These are phyloP conservation scores for Paecilomyces sp. DNA, from an alignment of 2,329 filamentous ascomycete genomes.

Conservation along the genomic window DNA sequence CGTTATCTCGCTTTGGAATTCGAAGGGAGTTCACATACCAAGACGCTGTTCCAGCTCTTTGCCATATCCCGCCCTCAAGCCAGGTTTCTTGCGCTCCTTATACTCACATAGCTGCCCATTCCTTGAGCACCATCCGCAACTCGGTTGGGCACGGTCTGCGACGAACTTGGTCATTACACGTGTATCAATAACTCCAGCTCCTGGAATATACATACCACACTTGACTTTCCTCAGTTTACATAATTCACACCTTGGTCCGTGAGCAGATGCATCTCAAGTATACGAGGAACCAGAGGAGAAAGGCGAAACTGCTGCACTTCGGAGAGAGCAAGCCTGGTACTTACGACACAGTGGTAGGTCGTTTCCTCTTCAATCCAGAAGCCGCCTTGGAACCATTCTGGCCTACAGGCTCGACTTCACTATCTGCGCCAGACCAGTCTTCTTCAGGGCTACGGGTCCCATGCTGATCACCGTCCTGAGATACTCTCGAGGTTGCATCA, in stretches of 20 bases:
- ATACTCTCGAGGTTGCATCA: slow-evolving; percentile 14
- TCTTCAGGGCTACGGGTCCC: slow-evolving; percentile 25
- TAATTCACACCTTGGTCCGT: slow-evolving; percentile 32
- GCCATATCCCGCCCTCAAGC: slow-evolving; percentile 59
- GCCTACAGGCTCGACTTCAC: slow-evolving; percentile 21
- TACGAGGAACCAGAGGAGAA: background rate
- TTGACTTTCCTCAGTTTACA: slow-evolving; percentile 41
- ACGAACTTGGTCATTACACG: slow-evolving; percentile 3
- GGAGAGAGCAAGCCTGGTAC: slow-evolving; percentile 11
- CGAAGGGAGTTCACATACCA: slow-evolving; percentile 17
- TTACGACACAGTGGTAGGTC: slow-evolving; percentile 32
- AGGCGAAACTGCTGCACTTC: background rate
- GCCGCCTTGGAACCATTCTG: slow-evolving; percentile 20
- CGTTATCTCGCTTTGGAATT: background rate
- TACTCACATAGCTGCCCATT: slow-evolving; percentile 63
- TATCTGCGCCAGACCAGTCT: slow-evolving; percentile 27
- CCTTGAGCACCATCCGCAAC: slow-evolving; percentile 65
- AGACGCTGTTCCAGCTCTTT: slow-evolving; percentile 66
- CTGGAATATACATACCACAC: slow-evolving; percentile 29
- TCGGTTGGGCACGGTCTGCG: slow-evolving; percentile 47
- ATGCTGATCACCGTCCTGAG: slow-evolving; percentile 14
- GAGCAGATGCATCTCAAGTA: slow-evolving; percentile 8
- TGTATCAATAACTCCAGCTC: background rate
- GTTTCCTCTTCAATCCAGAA: slow-evolving; percentile 28
- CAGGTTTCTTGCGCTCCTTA: slow-evolving; percentile 64